Base-by-base conservation (phyloP, 495 filamentous ascomycete genomes). In the Hamigera avellanea region DNA sequence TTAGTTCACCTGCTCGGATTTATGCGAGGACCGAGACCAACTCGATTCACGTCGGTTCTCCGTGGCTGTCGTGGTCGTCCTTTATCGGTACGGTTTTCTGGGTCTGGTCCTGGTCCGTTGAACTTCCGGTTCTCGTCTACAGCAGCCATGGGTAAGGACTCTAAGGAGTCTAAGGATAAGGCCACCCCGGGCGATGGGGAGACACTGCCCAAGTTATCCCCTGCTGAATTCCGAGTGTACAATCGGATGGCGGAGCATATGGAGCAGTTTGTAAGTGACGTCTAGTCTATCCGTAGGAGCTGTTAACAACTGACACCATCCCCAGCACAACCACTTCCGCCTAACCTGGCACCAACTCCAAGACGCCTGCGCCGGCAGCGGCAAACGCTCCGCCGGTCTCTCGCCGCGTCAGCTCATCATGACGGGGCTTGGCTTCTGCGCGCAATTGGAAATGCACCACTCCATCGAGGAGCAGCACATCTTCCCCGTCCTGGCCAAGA, bases 401-500 rank as follows among this genome's bases (percentile, higher is more conserved):
- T 72, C 75, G 8, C 67, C 84, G 12, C 69, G 72, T 21, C 65
- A 73, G 34, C 80, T 89, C 52, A 56, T 88, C 43, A 52, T 59
- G 49, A 66, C 66, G 15, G 81, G 78, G 2, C 54, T 82, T 5
- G 53, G 73, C 6, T 87, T 94, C 56, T 67, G 70, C 36, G 62
- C 65, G 5, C 74, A 82, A 36, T 72, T 95, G 2, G 67, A 75
- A 21, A 59, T 76, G 37, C 87, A 95, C 66, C 87, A 95, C 60
- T 59, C 52, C 25, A 88, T 94, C 45, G 87, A 95, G 56, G 88
- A 95, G 53, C 64, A 66, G 15, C 76, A 87, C 47, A 66, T 95
- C 26, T 91, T 91, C 55, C 87, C 87, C 12, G 40, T 80, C 2
- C 69, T 95, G 8, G 85, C 80, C 15, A 59, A 56, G 32, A 77